Base-by-base conservation (phyloP, 164 flowering plant genomes). In the Magnolia changhungtana region DNA sequence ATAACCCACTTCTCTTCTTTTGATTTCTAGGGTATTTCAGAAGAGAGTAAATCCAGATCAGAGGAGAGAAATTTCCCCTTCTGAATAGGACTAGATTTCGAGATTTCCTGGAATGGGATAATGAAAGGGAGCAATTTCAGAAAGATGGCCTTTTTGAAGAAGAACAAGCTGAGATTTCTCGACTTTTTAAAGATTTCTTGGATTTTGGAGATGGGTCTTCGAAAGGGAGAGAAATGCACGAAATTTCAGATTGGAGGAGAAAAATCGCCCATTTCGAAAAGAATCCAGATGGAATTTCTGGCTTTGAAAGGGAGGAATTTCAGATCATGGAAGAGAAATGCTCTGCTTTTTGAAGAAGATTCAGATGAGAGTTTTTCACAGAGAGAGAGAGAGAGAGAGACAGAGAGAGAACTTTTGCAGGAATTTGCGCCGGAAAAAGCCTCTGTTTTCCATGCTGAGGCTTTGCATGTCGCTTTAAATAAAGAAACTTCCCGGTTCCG, bases 341-440 rank as follows among this genome's bases (percentile, higher is more conserved):
- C 67, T 8, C 23, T 13, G 24, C 67, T n/a, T 64, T n/a, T 8
- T n/a, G 13, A 20, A n/a, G 23, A 21, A 4, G 45, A 37, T 37
- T 37, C 45, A 37, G 45, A 37, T 37, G 7, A 37, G 45, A 37
- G 6, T 37, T 37, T 37, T 37, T 37, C 7, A 37, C 6, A 31
- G 37, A 37, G 45, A 37, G 45, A 37, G 45, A 37, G 45, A 37
- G 31, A 37, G 45, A 37, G 45, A 37, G 45, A 37, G 45, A 37
- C 20, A 37, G 45, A 37, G 45, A 37, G 45, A 37, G 45, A 37
- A 20, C 20, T 58, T 76, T 20, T 71, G 78, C 73, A 69, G 69
- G 67, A 59, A 76, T 70, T 76, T 50, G 73, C 73, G 74, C 78
- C 78, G 72, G 78, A n/a, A 71, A 71, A 76, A 70, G 74, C 63